Conservation (phyloP, 192 early-diverging fungal genomes). For the Cetraspora pellucida region DNA sequence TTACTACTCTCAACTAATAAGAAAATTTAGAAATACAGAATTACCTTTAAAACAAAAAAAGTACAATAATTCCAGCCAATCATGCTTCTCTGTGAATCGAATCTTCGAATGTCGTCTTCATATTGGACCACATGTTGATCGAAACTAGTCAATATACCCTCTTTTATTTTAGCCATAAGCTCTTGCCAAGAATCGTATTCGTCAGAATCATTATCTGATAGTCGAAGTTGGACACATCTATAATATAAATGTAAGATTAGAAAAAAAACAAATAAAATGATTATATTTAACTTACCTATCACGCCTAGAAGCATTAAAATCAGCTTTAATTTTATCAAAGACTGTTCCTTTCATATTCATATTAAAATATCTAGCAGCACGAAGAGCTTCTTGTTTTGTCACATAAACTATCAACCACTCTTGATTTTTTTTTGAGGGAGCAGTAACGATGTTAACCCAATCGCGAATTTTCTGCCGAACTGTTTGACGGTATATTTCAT, state of each 20-base stretch:
- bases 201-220: slow-evolving; percentile 54
- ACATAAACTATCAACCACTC: slow-evolving; percentile 89
- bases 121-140: slow-evolving; percentile 78
- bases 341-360: slow-evolving; percentile 72
- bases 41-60: slow-evolving; percentile 92
- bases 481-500: slow-evolving; percentile 70
- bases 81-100: slow-evolving; percentile 91
- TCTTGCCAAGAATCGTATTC: slow-evolving; percentile 71
- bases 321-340: slow-evolving; percentile 84
- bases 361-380: slow-evolving; percentile 57
- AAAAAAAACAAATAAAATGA: no score
- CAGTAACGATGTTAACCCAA: slow-evolving; percentile 71
- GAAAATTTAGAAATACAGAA: background rate
- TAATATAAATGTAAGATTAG: background rate
- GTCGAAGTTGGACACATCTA: slow-evolving; percentile 54
- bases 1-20: background rate
- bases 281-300: slow-evolving; percentile 60
- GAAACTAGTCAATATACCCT: slow-evolving; percentile 71
- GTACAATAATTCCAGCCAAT: slow-evolving; percentile 99
- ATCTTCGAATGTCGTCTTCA: slow-evolving; percentile 84
- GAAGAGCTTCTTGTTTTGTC: slow-evolving; percentile 52
- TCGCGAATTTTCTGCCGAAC: slow-evolving; percentile 71
- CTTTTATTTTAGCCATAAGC: slow-evolving; percentile 73
- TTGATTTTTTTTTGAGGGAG: slow-evolving; percentile 73
- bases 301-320: slow-evolving; percentile 71